Base-by-base conservation (phyloP, 306 rosid species). In the Dalbergia cochinchinensis region DNA sequence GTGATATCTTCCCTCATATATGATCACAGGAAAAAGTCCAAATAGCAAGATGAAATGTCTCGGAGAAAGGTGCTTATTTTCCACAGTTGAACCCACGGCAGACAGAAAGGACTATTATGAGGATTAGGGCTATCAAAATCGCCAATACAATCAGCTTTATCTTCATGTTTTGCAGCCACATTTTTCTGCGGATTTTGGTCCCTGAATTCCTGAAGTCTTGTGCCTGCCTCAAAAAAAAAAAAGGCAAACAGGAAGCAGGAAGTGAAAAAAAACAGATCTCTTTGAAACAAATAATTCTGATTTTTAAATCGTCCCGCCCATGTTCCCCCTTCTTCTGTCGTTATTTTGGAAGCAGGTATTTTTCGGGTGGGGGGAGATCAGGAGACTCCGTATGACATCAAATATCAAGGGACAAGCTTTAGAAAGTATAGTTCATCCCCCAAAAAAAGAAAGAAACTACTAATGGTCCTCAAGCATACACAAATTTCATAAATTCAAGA, bases 151-250 rank as follows among this genome's bases (percentile, higher is more conserved):
- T 92, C 87, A 95, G 80, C 90, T 95, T 95, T 76, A 95, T 86
- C 94, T 95, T 95, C 99, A 95, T 95, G 83, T 95, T 95, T 80
- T 95, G 97, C 83, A 95, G 89, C 99, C 99, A 95, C 99, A 95
- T 95, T 81, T 90, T 95, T 85, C 99, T 66, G n/a, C 98, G 92
- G 64, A 95, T 93, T 82, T 92, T 86, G 3, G 99, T 95, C 45
- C 99, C 99, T 0, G 91, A 79, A 44, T 73, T 90, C 80, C 89
- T 87, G 42, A 95, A 95, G 81, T 95, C 98, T 85, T 95, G 98
- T 50, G 99, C 99, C 99, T 95, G 92, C 65, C 67, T 35, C 83
- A 51, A 19, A 55, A 26, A 26, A 26, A 26, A 1, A 26, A 26
- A 26, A 74, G 57, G 68, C 4, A 4, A 18, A 35, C 22, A 60